Conservation (phyloP, 1,139 yeast genomes). For the Blastobotrys capitulatus region DNA sequence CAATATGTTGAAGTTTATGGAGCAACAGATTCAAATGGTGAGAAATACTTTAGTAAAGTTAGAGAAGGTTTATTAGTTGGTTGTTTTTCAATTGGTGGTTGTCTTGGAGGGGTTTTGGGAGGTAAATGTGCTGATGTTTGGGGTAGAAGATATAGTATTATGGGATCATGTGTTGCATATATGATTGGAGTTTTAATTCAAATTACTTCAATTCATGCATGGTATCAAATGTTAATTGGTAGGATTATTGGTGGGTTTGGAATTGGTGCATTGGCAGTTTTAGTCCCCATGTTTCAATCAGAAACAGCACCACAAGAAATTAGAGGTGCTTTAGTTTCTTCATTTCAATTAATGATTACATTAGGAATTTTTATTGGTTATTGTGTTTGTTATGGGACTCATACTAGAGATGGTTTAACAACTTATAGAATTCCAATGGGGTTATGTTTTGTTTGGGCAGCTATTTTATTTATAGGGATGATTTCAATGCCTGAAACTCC, state of each 20-base stretch:
- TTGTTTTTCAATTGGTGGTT: conserved; percentile 50
- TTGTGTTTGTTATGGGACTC: conserved; percentile 60
- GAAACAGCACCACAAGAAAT: conserved; percentile 64
- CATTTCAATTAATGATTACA: conserved; percentile 65
- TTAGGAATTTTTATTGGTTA: conserved; percentile 64
- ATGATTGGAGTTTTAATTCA: conserved; percentile 48
- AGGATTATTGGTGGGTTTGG: conserved; percentile 54
- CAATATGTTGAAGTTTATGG: conserved; percentile 55
- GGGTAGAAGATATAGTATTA: conserved; percentile 49
- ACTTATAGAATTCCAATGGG: conserved; percentile 61
- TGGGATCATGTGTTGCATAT: conserved; percentile 42
- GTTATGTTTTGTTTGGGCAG: conserved; percentile 42
- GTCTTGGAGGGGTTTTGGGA: conserved; percentile 46
- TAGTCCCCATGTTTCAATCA: conserved; percentile 61
- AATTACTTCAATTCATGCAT: conserved; percentile 38
- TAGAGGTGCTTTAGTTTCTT: conserved; percentile 62
- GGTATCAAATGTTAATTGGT: conserved; percentile 40
- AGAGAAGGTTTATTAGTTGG: conserved; percentile 48
- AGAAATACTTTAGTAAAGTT: conserved; percentile 33
- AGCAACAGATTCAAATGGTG: conserved; percentile 18
- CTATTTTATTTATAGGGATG: conserved; percentile 47
- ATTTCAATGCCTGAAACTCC: conserved; percentile 73
- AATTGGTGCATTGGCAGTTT: conserved; percentile 62
- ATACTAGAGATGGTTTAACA: conserved; percentile 43
- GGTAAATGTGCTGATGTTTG: conserved; percentile 44